A percentile compares a stretch with the other conserved stretches of the same genome.
Conservation (phyloP, 225 moss, liverwort and hornwort genomes). For the Bryum argenteum region DNA sequence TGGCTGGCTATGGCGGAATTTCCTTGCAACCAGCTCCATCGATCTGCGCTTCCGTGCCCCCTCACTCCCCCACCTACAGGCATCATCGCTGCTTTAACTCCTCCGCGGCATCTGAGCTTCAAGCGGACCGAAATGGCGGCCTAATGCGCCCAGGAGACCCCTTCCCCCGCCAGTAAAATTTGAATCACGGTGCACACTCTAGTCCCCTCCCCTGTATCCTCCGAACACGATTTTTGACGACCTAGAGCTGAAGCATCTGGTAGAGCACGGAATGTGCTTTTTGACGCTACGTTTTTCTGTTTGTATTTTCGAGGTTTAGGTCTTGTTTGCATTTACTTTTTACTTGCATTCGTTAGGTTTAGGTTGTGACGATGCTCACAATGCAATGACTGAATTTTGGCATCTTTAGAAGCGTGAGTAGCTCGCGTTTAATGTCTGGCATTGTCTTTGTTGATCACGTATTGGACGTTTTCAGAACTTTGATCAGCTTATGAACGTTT, state of each 20-base stretch:
- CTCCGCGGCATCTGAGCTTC: neutral
- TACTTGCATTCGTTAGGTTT: conserved; percentile 1
- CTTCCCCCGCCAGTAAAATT: neutral
- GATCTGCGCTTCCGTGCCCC: conserved; percentile 25
- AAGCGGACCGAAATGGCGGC: conserved; percentile 19
- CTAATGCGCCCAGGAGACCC: neutral
- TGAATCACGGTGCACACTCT: conserved; percentile 36
- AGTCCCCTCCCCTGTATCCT: neutral
- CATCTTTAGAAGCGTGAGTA: conserved; percentile 15
- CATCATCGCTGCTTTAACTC: neutral
- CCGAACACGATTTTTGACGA: neutral
- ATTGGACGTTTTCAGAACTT: neutral
- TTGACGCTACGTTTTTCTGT: conserved; percentile 7
- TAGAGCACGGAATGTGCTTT: neutral
- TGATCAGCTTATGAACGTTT: neutral
- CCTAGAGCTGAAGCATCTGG: neutral
- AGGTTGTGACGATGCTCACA: neutral
- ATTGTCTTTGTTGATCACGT: conserved; percentile 15
- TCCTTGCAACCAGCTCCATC: conserved; percentile 23
- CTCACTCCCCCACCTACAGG: conserved; percentile 18
- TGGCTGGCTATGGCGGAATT: conserved; percentile 45
- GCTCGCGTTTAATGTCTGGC: neutral
- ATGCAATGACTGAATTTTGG: conserved; percentile 30
- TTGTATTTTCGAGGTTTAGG: conserved; percentile 13
- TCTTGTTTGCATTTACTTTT: conserved; percentile 3